Percentiles rank a stretch among this genome's conserved stretches.
These are phyloP conservation scores for Rutstroemia sp. DNA, from an alignment of 2,329 filamentous ascomycete genomes.

Conservation along the genomic window DNA sequence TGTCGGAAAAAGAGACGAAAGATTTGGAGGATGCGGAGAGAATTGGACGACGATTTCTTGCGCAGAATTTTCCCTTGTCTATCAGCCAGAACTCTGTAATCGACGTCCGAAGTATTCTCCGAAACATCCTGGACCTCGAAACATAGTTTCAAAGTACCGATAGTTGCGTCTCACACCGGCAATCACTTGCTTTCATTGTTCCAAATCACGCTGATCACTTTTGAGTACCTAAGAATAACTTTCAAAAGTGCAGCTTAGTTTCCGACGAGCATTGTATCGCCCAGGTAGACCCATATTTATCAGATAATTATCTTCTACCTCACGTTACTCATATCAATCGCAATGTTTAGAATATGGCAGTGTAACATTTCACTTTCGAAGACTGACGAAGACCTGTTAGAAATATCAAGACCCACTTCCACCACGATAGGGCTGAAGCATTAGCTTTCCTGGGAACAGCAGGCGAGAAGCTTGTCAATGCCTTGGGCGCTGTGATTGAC, in stretches of 20 bases:
- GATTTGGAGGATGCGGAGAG: constrained; percentile 60
- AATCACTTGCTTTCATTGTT: not conserved
- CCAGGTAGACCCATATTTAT: not conserved
- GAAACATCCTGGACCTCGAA: constrained; percentile 19
- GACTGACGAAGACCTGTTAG: not conserved
- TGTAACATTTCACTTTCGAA: no score
- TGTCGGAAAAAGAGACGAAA: constrained; percentile 56
- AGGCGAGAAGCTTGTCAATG: not conserved
- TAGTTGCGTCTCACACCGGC: not conserved
- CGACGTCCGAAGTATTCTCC: constrained; percentile 24
- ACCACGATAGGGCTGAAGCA: not conserved
- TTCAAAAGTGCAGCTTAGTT: not conserved
- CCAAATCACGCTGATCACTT: constrained; percentile 1
- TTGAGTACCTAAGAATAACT: constrained; percentile 1
- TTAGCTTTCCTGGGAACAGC: not conserved
- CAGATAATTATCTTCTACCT: not conserved
- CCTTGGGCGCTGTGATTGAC: not conserved
- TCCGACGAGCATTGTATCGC: not conserved
- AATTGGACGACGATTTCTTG: constrained; percentile 51
- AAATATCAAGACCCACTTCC: not conserved
- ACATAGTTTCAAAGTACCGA: constrained; percentile 13
- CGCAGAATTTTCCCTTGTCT: constrained; percentile 25
- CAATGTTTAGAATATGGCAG: no score
- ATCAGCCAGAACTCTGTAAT: constrained; percentile 13
- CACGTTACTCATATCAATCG: no score